These are phyloP conservation scores for Cercophora scortea DNA, from an alignment of 495 filamentous ascomycete species.

Conservation along the genomic window DNA sequence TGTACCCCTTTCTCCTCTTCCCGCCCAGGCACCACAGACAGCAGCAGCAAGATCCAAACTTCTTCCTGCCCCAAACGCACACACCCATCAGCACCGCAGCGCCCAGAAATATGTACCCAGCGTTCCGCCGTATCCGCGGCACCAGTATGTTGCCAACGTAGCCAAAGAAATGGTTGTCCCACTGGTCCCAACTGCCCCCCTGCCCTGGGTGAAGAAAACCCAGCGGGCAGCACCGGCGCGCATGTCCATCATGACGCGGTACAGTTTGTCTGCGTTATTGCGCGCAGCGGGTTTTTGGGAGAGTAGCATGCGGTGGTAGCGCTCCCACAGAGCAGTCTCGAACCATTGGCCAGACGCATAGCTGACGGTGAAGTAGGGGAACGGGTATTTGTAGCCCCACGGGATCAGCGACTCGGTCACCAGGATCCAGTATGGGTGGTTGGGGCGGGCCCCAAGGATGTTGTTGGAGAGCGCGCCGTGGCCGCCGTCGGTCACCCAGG, in stretches of 20 bases:
- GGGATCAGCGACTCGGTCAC: slow-evolving; percentile 60
- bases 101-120: no score
- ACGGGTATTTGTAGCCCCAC: slow-evolving; percentile 67
- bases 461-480: slow-evolving; percentile 85
- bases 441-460: slow-evolving; percentile 69
- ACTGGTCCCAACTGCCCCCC: slow-evolving; percentile 27
- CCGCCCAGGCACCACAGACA: no score
- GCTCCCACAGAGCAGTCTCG: slow-evolving; percentile 71
- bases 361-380: slow-evolving; percentile 84
- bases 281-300: background rate
- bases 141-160: slow-evolving; percentile 4
- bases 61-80: no score
- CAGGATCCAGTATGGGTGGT: slow-evolving; percentile 74
- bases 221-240: slow-evolving; percentile 22
- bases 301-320: slow-evolving; percentile 36
- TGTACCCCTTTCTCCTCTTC: no score
- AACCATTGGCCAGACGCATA: slow-evolving; percentile 76
- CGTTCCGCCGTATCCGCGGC: slow-evolving; percentile 1
- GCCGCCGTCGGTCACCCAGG: slow-evolving; percentile 69
- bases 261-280: slow-evolving; percentile 3
- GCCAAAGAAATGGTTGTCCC: slow-evolving; percentile 15
- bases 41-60: no score
- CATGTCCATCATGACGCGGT: slow-evolving; percentile 27
- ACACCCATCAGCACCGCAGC: no score
- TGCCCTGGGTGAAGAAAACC: slow-evolving; percentile 29